These are phyloP conservation scores for Parachlorella kessleri DNA, from an alignment of 139 green algal species.

Conservation along the genomic window DNA sequence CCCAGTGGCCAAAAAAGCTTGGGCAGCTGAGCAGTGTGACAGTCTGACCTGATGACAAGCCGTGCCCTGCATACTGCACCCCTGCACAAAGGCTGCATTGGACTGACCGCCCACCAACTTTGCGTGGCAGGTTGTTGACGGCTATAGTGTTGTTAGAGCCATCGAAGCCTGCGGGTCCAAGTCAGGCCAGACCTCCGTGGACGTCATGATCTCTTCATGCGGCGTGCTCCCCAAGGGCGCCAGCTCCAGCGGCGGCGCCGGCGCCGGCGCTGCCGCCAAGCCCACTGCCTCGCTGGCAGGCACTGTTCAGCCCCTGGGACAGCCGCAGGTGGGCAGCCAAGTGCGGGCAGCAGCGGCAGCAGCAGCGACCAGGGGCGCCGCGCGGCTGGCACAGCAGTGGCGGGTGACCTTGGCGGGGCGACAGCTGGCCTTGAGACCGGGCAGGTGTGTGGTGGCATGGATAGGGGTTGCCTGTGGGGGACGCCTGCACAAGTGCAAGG, in stretches of 20 bases:
- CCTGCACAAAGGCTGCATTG: no score
- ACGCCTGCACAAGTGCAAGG: no score
- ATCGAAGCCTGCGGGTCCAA: conserved; percentile 77
- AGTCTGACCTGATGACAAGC: no score
- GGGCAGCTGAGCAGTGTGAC: no score
- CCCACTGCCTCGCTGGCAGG: no score
- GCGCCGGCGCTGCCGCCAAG: no score
- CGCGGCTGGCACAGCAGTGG: neutral
- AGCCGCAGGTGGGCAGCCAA: neutral
- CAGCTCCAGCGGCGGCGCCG: neutral
- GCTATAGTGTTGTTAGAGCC: conserved; percentile 79
- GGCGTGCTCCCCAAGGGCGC: conserved; percentile 41
- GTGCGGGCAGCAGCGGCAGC: neutral
- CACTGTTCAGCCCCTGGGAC: no score
- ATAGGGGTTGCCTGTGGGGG: no score
- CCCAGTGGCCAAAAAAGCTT: no score
- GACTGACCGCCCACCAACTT: no score
- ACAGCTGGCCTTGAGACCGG: neutral
- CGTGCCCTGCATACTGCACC: no score
- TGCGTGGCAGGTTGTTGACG: conserved; percentile 59
- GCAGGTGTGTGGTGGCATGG: conserved; percentile 2
- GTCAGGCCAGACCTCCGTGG: conserved; percentile 63
- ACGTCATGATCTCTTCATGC: conserved; percentile 69
- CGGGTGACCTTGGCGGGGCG: neutral
- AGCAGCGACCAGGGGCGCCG: neutral